Evolutionary conservation across 2,329 filamentous ascomycete genomes (phyloP), one percentile per base, ranked within the genome.

Genomic region (Seiridium unicorne): DNA sequence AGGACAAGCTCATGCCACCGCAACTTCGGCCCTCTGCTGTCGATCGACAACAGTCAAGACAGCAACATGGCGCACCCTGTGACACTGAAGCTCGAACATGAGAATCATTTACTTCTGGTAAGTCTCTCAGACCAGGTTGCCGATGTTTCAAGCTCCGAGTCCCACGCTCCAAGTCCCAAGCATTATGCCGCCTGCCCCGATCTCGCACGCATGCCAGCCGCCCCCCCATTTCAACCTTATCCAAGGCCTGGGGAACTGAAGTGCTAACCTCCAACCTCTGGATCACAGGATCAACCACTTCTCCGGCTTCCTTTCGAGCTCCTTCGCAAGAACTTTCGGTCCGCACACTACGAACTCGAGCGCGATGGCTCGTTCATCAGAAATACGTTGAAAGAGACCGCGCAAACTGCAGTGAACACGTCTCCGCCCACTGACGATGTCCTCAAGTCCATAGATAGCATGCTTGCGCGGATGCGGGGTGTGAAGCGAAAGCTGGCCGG

Each of bases 271-370:
- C 32, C 10, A 26, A 8, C 10, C 31, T 2, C 1, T 9, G 32
- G 32, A 55, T 35, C n/a, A 31, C 65, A 94, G 93, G 95, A 99
- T 72, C 94, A 98, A 84, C 90, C 94, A 3, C 90, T 98, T 65
- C 87, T 99, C 66, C 92, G 93, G 40, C 87, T 98, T 31, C 95
- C 95, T 18, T 90, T 94, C 76, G 95, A 98, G 73, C 89, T 97
- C 60, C 88, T 96, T 31, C 90, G 93, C 59, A 94, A 95, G 74
- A 98, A 96, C 78, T 96, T 98, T 78, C 95, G 96, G 69, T 87
- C 89, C 3, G 90, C 90, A 48, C 91, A 93, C 73, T 88, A 89
- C 70, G 81, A 86, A 64, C 85, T 93, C 73, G 91, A 94, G 72
- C 89, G 88, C 71, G 87, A 91, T 66, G 86, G 85, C 63, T 81